Base-by-base conservation (phyloP, 2,329 filamentous ascomycete genomes). In the Penicillium glabrum region DNA sequence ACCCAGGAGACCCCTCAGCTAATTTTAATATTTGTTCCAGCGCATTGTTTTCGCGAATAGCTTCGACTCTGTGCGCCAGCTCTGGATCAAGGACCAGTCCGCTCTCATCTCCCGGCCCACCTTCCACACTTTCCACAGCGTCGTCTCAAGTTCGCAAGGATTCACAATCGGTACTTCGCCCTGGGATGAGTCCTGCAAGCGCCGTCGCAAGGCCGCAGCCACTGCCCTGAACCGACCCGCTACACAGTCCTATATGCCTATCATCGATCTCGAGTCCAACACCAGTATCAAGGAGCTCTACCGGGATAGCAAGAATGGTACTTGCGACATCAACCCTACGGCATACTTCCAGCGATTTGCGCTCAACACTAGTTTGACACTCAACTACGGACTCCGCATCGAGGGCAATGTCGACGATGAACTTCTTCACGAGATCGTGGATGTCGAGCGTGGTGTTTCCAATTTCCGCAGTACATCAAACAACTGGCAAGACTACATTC, bases 401-500 rank as follows among this genome's bases (percentile, higher is more conserved):
- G 82, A 87, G 53, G 89, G 88, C 0, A 84, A 87, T 60, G 83
- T 89, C 46, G 80, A 91, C 56, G 83, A 88, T 60, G 77, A 82
- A 39, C 77, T 93, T 8, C 79, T 93, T 6, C 79, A 84, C 21
- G 90, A 93, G 69, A 92, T 95, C 56, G 85, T 86, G 0, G 80
- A 86, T 46, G 89, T 93, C 3, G 90, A 93, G 71, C 82, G 89
- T 29, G 86, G 86, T 5, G 86, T 95, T 24, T 88, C 86, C 52
- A 90, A 90, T 65, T 89, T 93, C 68, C 79, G 90, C 47, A 89
- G 85, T 26, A 93, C 89, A 0, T 90, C 87, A 65, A 91, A 92
- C 69, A 93, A 93, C 70, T 90, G 89, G 85, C 88, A 91, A 67
- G 90, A 95, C 67, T 93, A 93, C 63, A 84, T 95, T n/a, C 89